Evolutionary conservation across 306 rosid genomes (phyloP).

Genomic region (Quercus wislizeni): DNA sequence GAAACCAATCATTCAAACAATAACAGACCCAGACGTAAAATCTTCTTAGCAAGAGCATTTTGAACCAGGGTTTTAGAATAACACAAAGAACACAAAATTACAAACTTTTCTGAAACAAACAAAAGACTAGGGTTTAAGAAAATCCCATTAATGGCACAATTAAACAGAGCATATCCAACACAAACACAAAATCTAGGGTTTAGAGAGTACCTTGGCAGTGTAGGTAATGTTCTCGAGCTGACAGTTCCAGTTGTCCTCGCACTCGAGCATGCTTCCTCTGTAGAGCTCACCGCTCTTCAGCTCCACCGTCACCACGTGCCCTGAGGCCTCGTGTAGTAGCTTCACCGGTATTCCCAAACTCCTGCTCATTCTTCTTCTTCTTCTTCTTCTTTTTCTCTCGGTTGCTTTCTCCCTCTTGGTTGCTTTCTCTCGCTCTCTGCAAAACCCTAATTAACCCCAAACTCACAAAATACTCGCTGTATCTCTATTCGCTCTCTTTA

Average conservation of each 20-base stretch:
- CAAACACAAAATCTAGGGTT: background rate
- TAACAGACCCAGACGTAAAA: background rate
- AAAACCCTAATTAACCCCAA: slow-evolving; percentile 42
- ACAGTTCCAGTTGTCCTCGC: slow-evolving; percentile 99
- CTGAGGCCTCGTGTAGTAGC: slow-evolving; percentile 97
- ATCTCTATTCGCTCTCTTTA: background rate
- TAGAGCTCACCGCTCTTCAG: slow-evolving; percentile 98
- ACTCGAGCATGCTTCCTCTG: slow-evolving; percentile 94
- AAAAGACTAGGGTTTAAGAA: background rate
- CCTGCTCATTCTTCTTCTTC: slow-evolving; percentile 61
- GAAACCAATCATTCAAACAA: background rate
- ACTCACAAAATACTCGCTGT: background rate
- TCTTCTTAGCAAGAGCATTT: background rate
- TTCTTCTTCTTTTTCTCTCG: background rate
- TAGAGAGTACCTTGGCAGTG: slow-evolving; percentile 77
- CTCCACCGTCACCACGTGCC: slow-evolving; percentile 93
- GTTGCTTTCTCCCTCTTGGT: background rate
- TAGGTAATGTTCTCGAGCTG: slow-evolving; percentile 98
- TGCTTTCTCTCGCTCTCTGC: background rate
- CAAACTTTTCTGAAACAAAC: background rate
- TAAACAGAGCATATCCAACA: no score
- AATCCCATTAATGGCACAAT: no score
- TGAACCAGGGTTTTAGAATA: background rate
- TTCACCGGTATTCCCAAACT: slow-evolving; percentile 98
- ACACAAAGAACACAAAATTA: no score